A percentile compares a stretch with the other conserved stretches of the same genome.
phyloP scores from a whole-genome alignment of 2,329 filamentous ascomycete genomes.

The Trichoderma citrinoviride region DNA sequence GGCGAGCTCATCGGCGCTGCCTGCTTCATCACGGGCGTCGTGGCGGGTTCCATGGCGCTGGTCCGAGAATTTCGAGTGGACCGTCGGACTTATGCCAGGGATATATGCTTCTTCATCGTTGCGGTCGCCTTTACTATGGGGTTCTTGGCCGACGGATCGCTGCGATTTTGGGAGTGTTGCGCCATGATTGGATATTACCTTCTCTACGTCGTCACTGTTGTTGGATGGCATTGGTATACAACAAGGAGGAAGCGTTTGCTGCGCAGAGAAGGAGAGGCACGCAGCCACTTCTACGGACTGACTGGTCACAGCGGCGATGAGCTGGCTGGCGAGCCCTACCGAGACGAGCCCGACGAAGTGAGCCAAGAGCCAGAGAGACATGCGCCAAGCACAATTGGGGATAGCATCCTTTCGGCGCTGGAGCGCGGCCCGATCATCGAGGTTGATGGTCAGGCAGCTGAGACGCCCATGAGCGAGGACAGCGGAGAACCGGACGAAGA shows the following conservation, averaged over 20 bases:
- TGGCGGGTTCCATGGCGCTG: slow-evolving; percentile 94
- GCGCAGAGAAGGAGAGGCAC: slow-evolving; percentile 66
- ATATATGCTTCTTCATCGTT: slow-evolving; percentile 87
- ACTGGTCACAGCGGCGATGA: slow-evolving; percentile 52
- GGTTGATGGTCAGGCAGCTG: slow-evolving; percentile 38
- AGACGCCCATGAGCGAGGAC: slow-evolving; percentile 37
- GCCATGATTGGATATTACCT: slow-evolving; percentile 88
- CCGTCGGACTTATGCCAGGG: slow-evolving; percentile 83
- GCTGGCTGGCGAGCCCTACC: slow-evolving; percentile 58
- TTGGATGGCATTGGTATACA: slow-evolving; percentile 87
- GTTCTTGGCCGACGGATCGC: slow-evolving; percentile 78
- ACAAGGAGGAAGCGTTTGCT: slow-evolving; percentile 58
- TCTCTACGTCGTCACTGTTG: slow-evolving; percentile 85
- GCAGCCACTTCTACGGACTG: slow-evolving; percentile 68
- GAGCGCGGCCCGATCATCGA: slow-evolving; percentile 50
- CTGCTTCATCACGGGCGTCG: slow-evolving; percentile 92
- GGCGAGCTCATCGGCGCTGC: slow-evolving; percentile 94
- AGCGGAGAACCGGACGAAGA: slow-evolving; percentile 51
- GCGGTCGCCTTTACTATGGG: slow-evolving; percentile 83
- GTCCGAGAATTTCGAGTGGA: slow-evolving; percentile 94
- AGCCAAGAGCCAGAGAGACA: slow-evolving; percentile 25
- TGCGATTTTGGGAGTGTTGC: slow-evolving; percentile 85
- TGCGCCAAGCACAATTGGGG: slow-evolving; percentile 24
- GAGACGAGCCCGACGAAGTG: slow-evolving; percentile 51
- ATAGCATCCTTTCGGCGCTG: slow-evolving; percentile 42